These are phyloP conservation scores for Arthrobotrys sinensis DNA, from an alignment of 2,329 filamentous ascomycete species.

Conservation along the genomic window DNA sequence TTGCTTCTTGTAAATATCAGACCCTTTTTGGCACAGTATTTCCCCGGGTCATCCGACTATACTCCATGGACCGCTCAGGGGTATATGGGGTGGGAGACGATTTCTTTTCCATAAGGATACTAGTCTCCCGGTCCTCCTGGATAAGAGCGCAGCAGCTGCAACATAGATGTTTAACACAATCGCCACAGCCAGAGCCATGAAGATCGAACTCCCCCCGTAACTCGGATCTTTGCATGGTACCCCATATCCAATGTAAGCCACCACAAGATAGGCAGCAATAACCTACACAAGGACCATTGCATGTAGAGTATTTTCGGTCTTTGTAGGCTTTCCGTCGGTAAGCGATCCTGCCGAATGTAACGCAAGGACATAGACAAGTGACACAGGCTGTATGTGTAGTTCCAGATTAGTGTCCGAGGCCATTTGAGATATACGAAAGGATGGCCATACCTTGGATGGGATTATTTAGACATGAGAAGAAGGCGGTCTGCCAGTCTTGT, in stretches of 20 bases:
- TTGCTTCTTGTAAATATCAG: too few species aligned
- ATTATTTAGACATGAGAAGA: background rate
- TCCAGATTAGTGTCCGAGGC: background rate
- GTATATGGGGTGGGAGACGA: background rate
- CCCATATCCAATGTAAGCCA: conserved; percentile 1
- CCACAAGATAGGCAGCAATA: conserved; percentile 7
- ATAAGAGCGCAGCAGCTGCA: conserved; percentile 15
- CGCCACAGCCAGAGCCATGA: background rate
- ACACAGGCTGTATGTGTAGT: background rate
- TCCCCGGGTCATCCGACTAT: too few species aligned
- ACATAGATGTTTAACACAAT: conserved; percentile 5
- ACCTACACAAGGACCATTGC: background rate
- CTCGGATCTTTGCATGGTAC: conserved; percentile 9
- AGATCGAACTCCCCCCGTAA: conserved; percentile 1
- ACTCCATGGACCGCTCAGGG: background rate
- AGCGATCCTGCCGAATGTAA: conserved; percentile 12
- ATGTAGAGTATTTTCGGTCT: background rate
- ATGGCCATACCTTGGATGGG: background rate
- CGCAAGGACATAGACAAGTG: conserved; percentile 15
- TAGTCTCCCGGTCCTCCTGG: conserved; percentile 8
- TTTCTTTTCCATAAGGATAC: background rate
- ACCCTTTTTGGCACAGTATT: too few species aligned
- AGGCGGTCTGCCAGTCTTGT: background rate
- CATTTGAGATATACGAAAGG: background rate
- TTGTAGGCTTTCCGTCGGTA: background rate